Evolutionary conservation across 2,329 filamentous ascomycete genomes (phyloP).

Genomic region (Cercospora sojina): DNA sequence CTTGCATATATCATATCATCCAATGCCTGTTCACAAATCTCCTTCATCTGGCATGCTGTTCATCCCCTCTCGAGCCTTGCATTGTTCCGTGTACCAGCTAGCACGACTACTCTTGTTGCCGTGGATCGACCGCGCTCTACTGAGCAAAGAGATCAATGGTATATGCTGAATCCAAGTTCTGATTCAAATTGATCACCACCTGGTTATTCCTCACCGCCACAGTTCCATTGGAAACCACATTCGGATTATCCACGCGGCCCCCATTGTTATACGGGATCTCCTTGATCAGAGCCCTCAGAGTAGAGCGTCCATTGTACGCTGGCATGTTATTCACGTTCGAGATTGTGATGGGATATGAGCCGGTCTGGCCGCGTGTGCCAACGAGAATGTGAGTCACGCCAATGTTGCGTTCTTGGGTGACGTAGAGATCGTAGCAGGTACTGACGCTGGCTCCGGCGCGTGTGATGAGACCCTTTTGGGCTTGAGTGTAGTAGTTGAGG

Average conservation of each 20-base stretch:
- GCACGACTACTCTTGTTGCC: not conserved
- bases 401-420: not conserved
- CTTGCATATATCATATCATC: not conserved
- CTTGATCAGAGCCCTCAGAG: not conserved
- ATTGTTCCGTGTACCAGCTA: not conserved
- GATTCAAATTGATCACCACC: not conserved
- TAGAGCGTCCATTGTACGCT: not conserved
- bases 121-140: not conserved
- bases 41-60: not conserved
- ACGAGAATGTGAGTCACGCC: not conserved
- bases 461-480: not conserved
- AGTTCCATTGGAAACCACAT: not conserved
- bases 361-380: not conserved
- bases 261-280: not conserved
- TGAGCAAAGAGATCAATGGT: not conserved
- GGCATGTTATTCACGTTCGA: not conserved
- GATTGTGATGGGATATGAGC: not conserved
- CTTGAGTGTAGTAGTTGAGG: not conserved
- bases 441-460: not conserved
- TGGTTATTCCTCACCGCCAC: conserved; percentile 1
- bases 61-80: not conserved
- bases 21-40: not conserved
- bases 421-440: conserved; percentile 1
- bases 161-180: not conserved
- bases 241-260: not conserved